Conservation (phyloP, 345 rosid genomes). For the Murraya koenigii region DNA sequence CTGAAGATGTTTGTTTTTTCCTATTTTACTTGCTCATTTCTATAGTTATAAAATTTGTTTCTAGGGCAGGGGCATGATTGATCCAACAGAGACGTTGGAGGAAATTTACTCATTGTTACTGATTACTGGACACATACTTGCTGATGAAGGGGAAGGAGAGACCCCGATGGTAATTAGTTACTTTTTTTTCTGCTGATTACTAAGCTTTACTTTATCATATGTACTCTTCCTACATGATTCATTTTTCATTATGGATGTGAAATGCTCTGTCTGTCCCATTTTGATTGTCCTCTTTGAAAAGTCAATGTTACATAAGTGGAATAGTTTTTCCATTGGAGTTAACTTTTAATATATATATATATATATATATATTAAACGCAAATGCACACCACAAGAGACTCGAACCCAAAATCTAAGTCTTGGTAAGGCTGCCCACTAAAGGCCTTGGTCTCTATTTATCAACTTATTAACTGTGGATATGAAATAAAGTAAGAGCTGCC, state of each 20-base stretch:
- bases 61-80: constrained; percentile 85
- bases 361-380: no score
- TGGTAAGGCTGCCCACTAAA: no score
- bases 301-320: background rate
- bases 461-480: background rate
- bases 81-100: constrained; percentile 81
- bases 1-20: background rate
- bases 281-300: background rate
- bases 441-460: no score
- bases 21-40: constrained; percentile 3
- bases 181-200: constrained; percentile 17
- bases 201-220: constrained; percentile 6
- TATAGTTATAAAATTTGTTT: constrained; percentile 25
- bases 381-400: no score
- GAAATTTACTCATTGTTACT: constrained; percentile 86
- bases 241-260: background rate
- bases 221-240: background rate
- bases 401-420: no score
- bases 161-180: constrained; percentile 76
- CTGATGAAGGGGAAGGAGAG: constrained; percentile 99
- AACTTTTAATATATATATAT: no score
- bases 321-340: background rate
- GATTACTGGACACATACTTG: constrained; percentile 90
- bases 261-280: background rate
- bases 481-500: background rate